These are phyloP conservation scores for Lasiodiplodia theobromae DNA, from an alignment of 2,329 filamentous ascomycete species.

Conservation along the genomic window DNA sequence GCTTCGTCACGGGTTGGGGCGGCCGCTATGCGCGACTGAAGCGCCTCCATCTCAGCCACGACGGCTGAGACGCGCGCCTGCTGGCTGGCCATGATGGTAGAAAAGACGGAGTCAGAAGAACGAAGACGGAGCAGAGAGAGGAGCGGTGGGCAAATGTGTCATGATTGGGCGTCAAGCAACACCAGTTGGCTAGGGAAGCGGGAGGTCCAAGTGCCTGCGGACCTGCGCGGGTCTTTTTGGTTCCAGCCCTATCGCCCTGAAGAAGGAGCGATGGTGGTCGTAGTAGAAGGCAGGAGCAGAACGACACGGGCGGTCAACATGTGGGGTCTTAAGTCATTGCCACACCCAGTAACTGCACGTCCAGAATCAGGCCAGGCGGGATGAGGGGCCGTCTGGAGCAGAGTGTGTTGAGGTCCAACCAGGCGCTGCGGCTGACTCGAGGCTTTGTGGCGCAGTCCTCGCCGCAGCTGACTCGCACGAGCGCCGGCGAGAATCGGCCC, in stretches of 20 bases:
- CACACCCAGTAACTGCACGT: not conserved
- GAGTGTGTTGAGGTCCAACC: slow-evolving; percentile 18
- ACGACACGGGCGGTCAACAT: not conserved
- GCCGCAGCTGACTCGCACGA: slow-evolving; percentile 1
- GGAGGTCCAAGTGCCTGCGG: slow-evolving; percentile 12
- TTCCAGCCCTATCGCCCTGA: slow-evolving; percentile 5
- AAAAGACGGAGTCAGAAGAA: slow-evolving; percentile 1
- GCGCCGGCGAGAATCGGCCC: not conserved
- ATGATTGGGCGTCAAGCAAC: slow-evolving; percentile 2
- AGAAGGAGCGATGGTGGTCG: slow-evolving; percentile 16
- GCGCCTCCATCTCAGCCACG: slow-evolving; percentile 33
- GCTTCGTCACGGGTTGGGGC: slow-evolving; percentile 67
- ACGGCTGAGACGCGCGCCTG: slow-evolving; percentile 11
- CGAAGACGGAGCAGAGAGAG: not conserved
- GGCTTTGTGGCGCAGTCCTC: slow-evolving; percentile 7
- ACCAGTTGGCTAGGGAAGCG: not conserved
- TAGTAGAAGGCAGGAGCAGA: not conserved
- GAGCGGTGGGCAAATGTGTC: not conserved
- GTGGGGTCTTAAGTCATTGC: not conserved
- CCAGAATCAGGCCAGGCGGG: not conserved
- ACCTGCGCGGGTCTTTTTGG: slow-evolving; percentile 2
- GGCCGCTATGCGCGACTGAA: slow-evolving; percentile 54
- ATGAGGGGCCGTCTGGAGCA: not conserved
- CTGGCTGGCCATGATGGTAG: slow-evolving; percentile 9
- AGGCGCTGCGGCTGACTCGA: slow-evolving; percentile 8